Percentiles rank a stretch among this genome's conserved stretches.
These are phyloP conservation scores for Plantago coronopus DNA, from an alignment of 305 asterid genomes.

Conservation along the genomic window DNA sequence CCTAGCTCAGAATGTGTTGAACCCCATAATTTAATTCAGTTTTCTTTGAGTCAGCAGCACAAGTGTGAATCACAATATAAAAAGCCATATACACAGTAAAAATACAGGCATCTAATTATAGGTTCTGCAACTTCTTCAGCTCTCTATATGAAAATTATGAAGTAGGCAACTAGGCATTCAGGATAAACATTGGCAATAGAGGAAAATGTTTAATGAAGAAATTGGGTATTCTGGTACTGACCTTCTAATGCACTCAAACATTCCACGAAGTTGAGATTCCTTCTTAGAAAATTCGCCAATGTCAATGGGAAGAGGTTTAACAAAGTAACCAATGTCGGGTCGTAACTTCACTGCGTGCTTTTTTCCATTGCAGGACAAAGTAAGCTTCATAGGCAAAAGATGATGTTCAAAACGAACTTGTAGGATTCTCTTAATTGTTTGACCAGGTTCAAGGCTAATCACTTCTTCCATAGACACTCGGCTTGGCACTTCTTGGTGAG, in stretches of 20 bases:
- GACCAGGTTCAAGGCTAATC: slow-evolving; percentile 56
- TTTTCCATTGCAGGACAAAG: slow-evolving; percentile 55
- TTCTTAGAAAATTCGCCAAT: slow-evolving; percentile 50
- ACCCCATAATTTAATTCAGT: too few relatives aligned
- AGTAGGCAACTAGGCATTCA: slow-evolving; percentile 6
- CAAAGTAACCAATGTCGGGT: slow-evolving; percentile 91
- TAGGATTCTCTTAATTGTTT: slow-evolving; percentile 47
- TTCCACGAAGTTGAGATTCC: slow-evolving; percentile 88
- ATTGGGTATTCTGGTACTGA: slow-evolving; percentile 34
- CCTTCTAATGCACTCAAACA: slow-evolving; percentile 85
- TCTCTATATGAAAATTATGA: slow-evolving; percentile 5
- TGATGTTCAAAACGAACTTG: slow-evolving; percentile 88
- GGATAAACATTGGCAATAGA: slow-evolving; percentile 4
- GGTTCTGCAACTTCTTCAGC: not conserved
- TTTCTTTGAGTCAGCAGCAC: too few relatives aligned
- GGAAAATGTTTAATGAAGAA: slow-evolving; percentile 8
- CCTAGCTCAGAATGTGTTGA: too few relatives aligned
- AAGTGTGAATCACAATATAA: too few relatives aligned
- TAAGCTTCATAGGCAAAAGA: slow-evolving; percentile 86
- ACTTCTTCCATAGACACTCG: slow-evolving; percentile 74
- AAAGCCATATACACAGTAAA: too few relatives aligned
- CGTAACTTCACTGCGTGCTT: slow-evolving; percentile 68
- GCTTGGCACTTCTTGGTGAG: slow-evolving; percentile 46
- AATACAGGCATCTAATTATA: too few relatives aligned
- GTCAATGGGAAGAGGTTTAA: slow-evolving; percentile 83